Evolutionary conservation across 2,329 filamentous ascomycete genomes (phyloP), one percentile per base, ranked within the genome.

Genomic region (Venturia nashicola): DNA sequence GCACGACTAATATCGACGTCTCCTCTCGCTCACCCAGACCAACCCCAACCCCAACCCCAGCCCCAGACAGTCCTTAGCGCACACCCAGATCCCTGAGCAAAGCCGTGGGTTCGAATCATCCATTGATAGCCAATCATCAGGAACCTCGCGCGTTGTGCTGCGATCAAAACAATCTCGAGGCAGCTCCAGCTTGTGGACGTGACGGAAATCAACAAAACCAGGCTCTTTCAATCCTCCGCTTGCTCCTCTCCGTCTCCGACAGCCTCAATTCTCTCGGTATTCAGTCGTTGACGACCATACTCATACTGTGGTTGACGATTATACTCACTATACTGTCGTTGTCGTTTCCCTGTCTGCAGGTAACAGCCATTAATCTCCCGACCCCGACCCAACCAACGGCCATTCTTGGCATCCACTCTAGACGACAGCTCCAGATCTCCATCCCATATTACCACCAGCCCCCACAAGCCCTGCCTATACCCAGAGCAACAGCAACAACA

Each of bases 401-500:
- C 51, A 7, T n/a, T 9, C 51, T 57, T 57, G 51, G 51, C 51
- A 42, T 42, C 20, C 46, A 14, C 46, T 51, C 20, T 32, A 36
- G 32, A 57, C 51, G 51, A 57, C 51, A 18, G 27, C 51, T 16
- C 16, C 11, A 57, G 27, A 57, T 57, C 51, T 36, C 32, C 18
- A 36, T 57, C 51, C 51, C 32, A 57, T 36, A 36, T 36, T n/a
- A 36, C 7, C 59, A 60, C 39, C 59, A 1, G 27, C 51, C 57
- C 34, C 57, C n/a, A 60, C 36, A 36, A 12, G 27, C 51, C 36
- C 57, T 60, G 8, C 59, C 34, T 5, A 44, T 27, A 43, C 23
- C 20, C 20, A 27, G 9, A 20, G 16, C 59, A 40, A 59, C 57
- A 59, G n/a, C 34, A 59, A 59, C 57, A 60, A 60, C 59, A 60